These are phyloP conservation scores for Sindora glabra DNA, from an alignment of 306 rosid genomes.

Conservation along the genomic window DNA sequence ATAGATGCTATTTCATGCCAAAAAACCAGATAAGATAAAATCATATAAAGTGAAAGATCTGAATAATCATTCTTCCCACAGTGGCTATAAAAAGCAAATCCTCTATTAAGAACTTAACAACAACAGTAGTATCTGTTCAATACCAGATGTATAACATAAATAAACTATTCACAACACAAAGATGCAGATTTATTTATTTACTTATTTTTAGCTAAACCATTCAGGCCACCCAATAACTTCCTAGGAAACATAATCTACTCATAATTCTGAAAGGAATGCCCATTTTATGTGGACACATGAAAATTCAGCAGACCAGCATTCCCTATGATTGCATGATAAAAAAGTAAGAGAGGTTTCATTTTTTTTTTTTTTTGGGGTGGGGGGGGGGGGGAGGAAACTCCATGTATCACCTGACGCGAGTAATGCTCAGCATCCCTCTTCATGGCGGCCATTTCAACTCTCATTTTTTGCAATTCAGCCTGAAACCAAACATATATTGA, in stretches of 20 bases:
- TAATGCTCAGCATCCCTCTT: constrained; percentile 99
- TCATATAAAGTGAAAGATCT: not conserved
- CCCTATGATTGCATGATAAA: too few species aligned
- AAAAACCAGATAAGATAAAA: constrained; percentile 2
- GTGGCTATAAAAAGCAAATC: not conserved
- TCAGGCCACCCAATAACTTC: not conserved
- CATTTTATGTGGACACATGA: not conserved
- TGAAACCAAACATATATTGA: constrained; percentile 27
- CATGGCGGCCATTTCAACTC: constrained; percentile 99
- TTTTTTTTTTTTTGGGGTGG: too few species aligned
- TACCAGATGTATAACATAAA: not conserved
- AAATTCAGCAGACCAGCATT: too few species aligned
- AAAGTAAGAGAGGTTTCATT: too few species aligned
- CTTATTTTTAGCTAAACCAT: not conserved
- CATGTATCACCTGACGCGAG: constrained; percentile 77
- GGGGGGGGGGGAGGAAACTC: constrained; percentile 4
- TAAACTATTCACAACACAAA: not conserved
- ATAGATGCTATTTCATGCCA: too few species aligned
- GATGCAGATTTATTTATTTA: not conserved
- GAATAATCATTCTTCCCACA: not conserved
- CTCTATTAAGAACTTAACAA: not conserved
- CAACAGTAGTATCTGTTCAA: not conserved
- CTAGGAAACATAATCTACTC: too few species aligned
- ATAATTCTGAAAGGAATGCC: not conserved
- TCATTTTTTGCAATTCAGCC: constrained; percentile 88